phyloP scores from a whole-genome alignment of 768 basidiomycete genomes.

The Rhodotorula kratochvilovae region DNA sequence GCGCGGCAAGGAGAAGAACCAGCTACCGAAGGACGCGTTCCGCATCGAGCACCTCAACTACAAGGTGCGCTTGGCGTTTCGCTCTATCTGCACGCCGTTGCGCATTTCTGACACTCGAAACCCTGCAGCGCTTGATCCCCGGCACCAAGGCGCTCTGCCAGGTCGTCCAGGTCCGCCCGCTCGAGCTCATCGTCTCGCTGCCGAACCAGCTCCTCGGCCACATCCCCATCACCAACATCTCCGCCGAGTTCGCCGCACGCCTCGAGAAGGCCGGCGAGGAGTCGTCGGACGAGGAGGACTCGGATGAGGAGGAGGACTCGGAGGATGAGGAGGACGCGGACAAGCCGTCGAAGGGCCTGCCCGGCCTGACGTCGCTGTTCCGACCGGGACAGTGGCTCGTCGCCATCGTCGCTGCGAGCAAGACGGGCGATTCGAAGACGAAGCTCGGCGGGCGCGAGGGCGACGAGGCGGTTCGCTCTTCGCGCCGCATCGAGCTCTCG shows the following conservation, averaged over 20 bases:
- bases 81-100: not conserved
- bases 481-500: slow-evolving; percentile 77
- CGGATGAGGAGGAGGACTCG: slow-evolving; percentile 44
- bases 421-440: slow-evolving; percentile 61
- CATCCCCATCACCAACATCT: slow-evolving; percentile 88
- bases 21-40: slow-evolving; percentile 48
- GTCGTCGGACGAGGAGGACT: slow-evolving; percentile 43
- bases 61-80: slow-evolving; percentile 56
- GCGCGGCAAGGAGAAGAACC: slow-evolving; percentile 46
- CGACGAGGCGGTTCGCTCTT: slow-evolving; percentile 63
- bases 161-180: slow-evolving; percentile 75
- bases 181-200: slow-evolving; percentile 86
- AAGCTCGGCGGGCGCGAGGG: slow-evolving; percentile 57
- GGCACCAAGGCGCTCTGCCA: slow-evolving; percentile 89
- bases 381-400: slow-evolving; percentile 78
- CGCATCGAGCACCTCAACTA: slow-evolving; percentile 91
- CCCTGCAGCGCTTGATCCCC: slow-evolving; percentile 61
- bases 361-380: slow-evolving; percentile 73
- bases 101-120: slow-evolving; percentile 5
- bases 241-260: slow-evolving; percentile 65
- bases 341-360: slow-evolving; percentile 53
- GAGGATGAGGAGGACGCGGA: slow-evolving; percentile 44
- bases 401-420: slow-evolving; percentile 65
- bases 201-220: slow-evolving; percentile 92
- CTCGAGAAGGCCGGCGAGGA: slow-evolving; percentile 60